Evolutionary conservation across 1,284 basidiomycete species (phyloP).

Genomic region (Clitocybe nebularis): DNA sequence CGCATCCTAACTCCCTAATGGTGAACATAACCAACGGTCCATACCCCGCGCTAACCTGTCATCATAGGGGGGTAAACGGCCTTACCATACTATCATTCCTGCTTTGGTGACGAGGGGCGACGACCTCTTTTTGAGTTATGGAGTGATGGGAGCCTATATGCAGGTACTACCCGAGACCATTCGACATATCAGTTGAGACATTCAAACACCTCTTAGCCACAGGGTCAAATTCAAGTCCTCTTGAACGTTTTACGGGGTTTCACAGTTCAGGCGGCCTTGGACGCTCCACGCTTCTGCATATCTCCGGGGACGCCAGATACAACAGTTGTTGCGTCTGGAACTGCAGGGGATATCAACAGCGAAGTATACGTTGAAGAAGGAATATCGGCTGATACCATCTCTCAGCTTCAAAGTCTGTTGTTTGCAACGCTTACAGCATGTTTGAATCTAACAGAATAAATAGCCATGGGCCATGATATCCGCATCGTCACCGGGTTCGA

Average conservation of each 20-base stretch:
- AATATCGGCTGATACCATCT: constrained; percentile 58
- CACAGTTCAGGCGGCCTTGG: constrained; percentile 80
- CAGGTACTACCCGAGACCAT: constrained; percentile 41
- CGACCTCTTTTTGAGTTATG: constrained; percentile 85
- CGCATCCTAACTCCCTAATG: constrained; percentile 80
- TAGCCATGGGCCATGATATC: constrained; percentile 86
- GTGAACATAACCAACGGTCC: constrained; percentile 28
- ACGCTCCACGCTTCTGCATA: constrained; percentile 95
- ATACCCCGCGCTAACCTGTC: constrained; percentile 1
- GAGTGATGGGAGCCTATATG: constrained; percentile 96
- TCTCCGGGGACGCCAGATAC: constrained; percentile 75
- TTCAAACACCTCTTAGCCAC: constrained; percentile 45
- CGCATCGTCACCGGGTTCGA: constrained; percentile 57
- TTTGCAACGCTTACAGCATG: constrained; percentile 9
- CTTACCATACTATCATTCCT: constrained; percentile 96
- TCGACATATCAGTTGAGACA: neutral
- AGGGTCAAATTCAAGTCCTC: constrained; percentile 93
- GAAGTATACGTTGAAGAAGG: constrained; percentile 89
- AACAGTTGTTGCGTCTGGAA: constrained; percentile 29
- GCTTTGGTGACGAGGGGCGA: constrained; percentile 80
- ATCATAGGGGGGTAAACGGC: constrained; percentile 73
- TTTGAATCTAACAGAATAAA: neutral
- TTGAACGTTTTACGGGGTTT: constrained; percentile 86
- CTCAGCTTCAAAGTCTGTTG: constrained; percentile 52
- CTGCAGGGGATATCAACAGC: constrained; percentile 69